phyloP scores from a whole-genome alignment of 2,329 filamentous ascomycete species.

The Geosmithia flava region DNA sequence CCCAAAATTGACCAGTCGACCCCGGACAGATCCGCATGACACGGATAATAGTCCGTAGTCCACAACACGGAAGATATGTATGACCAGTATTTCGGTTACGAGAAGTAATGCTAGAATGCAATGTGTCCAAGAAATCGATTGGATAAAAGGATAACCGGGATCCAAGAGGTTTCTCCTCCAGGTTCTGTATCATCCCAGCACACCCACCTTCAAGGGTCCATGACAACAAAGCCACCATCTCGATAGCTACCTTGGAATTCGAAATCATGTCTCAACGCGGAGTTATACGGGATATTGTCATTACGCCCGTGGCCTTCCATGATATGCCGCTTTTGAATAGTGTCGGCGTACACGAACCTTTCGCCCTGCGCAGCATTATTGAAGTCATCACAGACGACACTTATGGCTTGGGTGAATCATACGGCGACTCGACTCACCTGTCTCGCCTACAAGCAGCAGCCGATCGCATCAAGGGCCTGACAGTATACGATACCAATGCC shows the following conservation, averaged over 20 bases:
- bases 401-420: constrained; percentile 27
- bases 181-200: too few relatives aligned
- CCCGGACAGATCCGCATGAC: too few relatives aligned
- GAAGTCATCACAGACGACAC: constrained; percentile 17
- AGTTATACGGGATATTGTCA: constrained; percentile 22
- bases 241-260: too few relatives aligned
- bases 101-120: too few relatives aligned
- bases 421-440: constrained; percentile 24
- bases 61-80: not conserved
- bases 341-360: constrained; percentile 29
- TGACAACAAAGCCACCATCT: too few relatives aligned
- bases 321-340: constrained; percentile 30
- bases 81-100: too few relatives aligned
- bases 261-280: constrained; percentile 11
- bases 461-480: constrained; percentile 13
- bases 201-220: too few relatives aligned
- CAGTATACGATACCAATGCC: constrained; percentile 58
- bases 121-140: not conserved
- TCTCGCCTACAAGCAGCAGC: constrained; percentile 18
- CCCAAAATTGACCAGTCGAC: too few relatives aligned
- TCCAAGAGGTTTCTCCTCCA: not conserved
- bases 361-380: constrained; percentile 26
- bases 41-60: not conserved
- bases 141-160: not conserved
- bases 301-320: constrained; percentile 30